Evolutionary conservation across 441 rosid species (phyloP).

Genomic region (Pelargonium australe): DNA sequence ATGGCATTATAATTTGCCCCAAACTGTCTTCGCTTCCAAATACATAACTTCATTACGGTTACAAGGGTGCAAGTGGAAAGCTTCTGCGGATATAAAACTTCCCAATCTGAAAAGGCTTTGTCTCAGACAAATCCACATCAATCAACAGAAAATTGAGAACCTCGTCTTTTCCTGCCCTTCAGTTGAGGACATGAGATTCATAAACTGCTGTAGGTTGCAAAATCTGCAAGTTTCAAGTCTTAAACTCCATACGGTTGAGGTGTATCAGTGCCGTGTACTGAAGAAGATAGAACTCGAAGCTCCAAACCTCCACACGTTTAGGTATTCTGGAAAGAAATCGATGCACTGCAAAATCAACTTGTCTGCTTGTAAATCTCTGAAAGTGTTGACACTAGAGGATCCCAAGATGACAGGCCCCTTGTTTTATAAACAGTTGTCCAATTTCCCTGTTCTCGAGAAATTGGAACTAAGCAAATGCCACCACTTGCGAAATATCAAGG

Average conservation of each 20-base stretch:
- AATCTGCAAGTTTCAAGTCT: constrained; percentile 14
- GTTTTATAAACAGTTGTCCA: constrained; percentile 20
- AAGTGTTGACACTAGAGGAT: constrained; percentile 27
- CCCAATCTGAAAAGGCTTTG: constrained; percentile 23
- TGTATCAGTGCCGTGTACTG: constrained; percentile 26
- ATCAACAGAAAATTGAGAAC: constrained; percentile 14
- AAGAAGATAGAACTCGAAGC: constrained; percentile 19
- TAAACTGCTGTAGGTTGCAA: constrained; percentile 20
- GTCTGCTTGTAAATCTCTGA: constrained; percentile 20
- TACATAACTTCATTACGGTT: constrained; percentile 23
- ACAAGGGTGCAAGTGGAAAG: constrained; percentile 26
- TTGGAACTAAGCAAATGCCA: constrained; percentile 28
- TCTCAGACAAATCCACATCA: constrained; percentile 20
- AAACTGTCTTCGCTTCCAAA: constrained; percentile 18
- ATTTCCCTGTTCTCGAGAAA: constrained; percentile 28
- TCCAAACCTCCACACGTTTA: constrained; percentile 28
- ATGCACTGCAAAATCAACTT: constrained; percentile 15
- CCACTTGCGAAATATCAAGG: constrained; percentile 15
- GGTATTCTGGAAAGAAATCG: constrained; percentile 18
- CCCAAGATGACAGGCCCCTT: constrained; percentile 16
- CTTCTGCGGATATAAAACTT: constrained; percentile 17
- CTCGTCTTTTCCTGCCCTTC: constrained; percentile 26
- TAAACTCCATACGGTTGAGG: constrained; percentile 26
- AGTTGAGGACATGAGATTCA: constrained; percentile 30
- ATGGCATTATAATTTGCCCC: constrained; percentile 20